Evolutionary conservation across 192 early-diverging fungal genomes (phyloP).

Genomic region (Helicostylum pulchrum): DNA sequence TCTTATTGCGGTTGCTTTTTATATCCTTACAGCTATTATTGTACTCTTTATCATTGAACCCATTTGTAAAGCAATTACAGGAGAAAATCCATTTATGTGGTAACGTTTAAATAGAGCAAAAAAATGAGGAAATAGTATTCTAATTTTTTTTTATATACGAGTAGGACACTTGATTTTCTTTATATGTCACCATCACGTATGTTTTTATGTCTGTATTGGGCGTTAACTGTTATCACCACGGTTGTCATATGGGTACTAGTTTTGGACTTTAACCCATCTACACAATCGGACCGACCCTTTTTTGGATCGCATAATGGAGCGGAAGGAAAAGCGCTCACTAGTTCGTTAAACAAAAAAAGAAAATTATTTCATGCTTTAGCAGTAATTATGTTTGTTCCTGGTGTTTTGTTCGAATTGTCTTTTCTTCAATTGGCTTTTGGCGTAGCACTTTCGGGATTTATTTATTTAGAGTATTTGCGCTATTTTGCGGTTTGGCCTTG

Average conservation of each 20-base stretch:
- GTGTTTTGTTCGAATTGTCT: slow-evolving; percentile 63
- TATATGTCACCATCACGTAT: slow-evolving; percentile 37
- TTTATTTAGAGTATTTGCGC: slow-evolving; percentile 80
- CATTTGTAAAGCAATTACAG: slow-evolving; percentile 45
- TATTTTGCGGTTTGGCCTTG: slow-evolving; percentile 68
- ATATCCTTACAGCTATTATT: slow-evolving; percentile 36
- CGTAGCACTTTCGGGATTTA: slow-evolving; percentile 67
- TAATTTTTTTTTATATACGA: neutral
- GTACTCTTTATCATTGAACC: slow-evolving; percentile 55
- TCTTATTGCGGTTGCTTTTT: slow-evolving; percentile 41
- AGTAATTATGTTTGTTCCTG: slow-evolving; percentile 84
- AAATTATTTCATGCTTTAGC: slow-evolving; percentile 87
- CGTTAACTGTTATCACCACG: slow-evolving; percentile 35
- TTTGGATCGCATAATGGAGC: neutral
- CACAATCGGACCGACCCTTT: neutral
- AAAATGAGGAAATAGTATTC: neutral
- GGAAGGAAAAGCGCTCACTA: slow-evolving; percentile 25
- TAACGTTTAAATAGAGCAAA: slow-evolving; percentile 11
- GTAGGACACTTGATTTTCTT: slow-evolving; percentile 33
- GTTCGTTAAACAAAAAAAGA: slow-evolving; percentile 66
- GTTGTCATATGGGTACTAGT: slow-evolving; percentile 42
- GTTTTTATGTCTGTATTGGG: slow-evolving; percentile 46
- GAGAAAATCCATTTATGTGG: slow-evolving; percentile 70
- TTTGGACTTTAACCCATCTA: slow-evolving; percentile 16
- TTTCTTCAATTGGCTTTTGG: slow-evolving; percentile 83